Evolutionary conservation across 768 basidiomycete genomes (phyloP), one percentile per base, ranked within the genome.

Genomic region (Cytidiella melzeri): DNA sequence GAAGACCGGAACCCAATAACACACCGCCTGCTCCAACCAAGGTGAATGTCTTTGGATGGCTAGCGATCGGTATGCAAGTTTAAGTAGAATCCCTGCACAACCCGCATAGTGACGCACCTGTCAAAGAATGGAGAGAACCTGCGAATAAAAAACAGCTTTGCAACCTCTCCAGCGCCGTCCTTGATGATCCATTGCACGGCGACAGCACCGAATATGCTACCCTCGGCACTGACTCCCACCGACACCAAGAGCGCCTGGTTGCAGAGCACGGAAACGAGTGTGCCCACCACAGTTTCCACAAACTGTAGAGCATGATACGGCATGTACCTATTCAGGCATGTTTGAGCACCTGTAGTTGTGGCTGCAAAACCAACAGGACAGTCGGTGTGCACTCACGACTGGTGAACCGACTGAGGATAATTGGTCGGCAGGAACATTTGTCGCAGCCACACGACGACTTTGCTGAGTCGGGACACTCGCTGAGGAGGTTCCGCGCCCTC

Each of bases 121-220:
- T 63, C 62, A 24, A 63, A 63, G 55, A 55, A 63, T 10, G 62
- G 57, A 27, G 62, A 56, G 51, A 54, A 63, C 18, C 50, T 50
- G 26, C 58, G 55, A 21, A 63, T 63, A 53, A 63, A 61, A 53
- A 60, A 63, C n/a, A 63, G 49, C 54, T 63, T 63, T 36, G 62
- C 60, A 19, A 63, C 47, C 47, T 63, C 62, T 1, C 62, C 62
- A 9, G 62, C 62, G 19, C 62, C 62, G 48, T 63, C 62, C 42
- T 63, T 63, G 49, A 63, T 63, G 50, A 63, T 59, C 62, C 62
- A 63, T 45, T 63, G 62, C n/a, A 60, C 58, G 21, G 60, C 60
- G 20, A 63, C 62, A 18, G 62, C 62, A 9, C 62, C 62, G 37
- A 63, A 61, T 3, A 63, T 54, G 45, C 60, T 61, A 46, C 58